These are phyloP conservation scores for Boletus sp. DNA, from an alignment of 768 basidiomycete species.

Conservation along the genomic window DNA sequence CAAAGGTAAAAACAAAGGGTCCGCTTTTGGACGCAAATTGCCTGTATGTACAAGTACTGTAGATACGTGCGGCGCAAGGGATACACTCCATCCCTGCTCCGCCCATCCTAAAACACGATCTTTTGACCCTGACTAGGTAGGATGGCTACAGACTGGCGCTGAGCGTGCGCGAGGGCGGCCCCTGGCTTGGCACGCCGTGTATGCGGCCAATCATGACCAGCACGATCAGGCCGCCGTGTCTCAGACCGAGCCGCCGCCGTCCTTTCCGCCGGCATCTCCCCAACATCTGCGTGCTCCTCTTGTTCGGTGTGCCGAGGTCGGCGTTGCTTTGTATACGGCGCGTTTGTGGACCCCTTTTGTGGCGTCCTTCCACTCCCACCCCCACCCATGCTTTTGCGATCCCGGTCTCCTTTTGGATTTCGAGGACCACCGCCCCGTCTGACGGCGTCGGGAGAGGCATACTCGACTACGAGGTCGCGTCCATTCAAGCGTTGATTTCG, in stretches of 20 bases:
- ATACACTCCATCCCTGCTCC: neutral
- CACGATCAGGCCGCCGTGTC: conserved; percentile 6
- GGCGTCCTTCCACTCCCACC: conserved; percentile 9
- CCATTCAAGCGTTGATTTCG: conserved; percentile 85
- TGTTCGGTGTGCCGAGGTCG: conserved; percentile 2
- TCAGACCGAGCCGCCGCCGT: neutral
- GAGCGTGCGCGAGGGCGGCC: conserved; percentile 74
- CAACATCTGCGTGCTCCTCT: conserved; percentile 6
- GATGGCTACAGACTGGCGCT: conserved; percentile 75
- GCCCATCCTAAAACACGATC: conserved; percentile 54
- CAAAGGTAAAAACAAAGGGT: neutral
- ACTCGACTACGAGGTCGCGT: conserved; percentile 83
- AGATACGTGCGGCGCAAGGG: neutral
- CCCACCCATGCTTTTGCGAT: conserved; percentile 8
- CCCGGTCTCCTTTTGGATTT: conserved; percentile 23
- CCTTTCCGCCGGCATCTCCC: neutral
- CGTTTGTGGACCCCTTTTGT: neutral
- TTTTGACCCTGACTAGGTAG: conserved; percentile 65
- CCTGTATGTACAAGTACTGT: neutral
- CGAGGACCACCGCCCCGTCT: conserved; percentile 62
- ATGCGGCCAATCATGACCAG: conserved; percentile 11
- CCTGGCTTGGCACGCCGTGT: conserved; percentile 64
- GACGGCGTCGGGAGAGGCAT: conserved; percentile 86
- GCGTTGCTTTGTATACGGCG: neutral
- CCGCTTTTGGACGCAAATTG: neutral